A percentile compares a stretch with the other conserved stretches of the same genome.
phyloP scores from a whole-genome alignment of 441 rosid genomes.

The Arabidopsis lyrata region DNA sequence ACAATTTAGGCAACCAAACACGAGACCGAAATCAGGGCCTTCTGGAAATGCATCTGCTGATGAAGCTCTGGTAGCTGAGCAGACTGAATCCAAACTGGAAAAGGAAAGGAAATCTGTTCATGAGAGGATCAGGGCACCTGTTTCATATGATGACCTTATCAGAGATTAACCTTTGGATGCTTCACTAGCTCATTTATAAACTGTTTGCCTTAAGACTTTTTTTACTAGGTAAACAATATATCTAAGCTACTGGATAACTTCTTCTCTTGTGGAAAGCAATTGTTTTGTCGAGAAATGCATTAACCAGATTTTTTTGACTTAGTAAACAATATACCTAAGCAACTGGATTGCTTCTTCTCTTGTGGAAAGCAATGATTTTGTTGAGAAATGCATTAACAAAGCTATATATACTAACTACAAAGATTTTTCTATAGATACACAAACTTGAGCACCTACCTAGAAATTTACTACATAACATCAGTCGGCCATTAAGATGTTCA shows the following conservation, averaged over 20 bases:
- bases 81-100: slow-evolving; percentile 46
- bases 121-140: slow-evolving; percentile 86
- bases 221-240: slow-evolving; percentile 31
- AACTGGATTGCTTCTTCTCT: slow-evolving; percentile 33
- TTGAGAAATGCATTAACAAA: slow-evolving; percentile 21
- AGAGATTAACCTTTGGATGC: slow-evolving; percentile 50
- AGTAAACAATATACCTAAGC: slow-evolving; percentile 35
- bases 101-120: slow-evolving; percentile 60
- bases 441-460: slow-evolving; percentile 12
- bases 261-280: slow-evolving; percentile 27
- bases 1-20: slow-evolving; percentile 71
- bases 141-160: slow-evolving; percentile 81
- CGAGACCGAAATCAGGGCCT: slow-evolving; percentile 42
- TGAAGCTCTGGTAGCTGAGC: slow-evolving; percentile 42
- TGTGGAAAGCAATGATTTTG: slow-evolving; percentile 34
- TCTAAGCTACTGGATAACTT: slow-evolving; percentile 32
- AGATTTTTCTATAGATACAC: neutral
- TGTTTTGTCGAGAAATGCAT: neutral
- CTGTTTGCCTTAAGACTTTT: slow-evolving; percentile 31
- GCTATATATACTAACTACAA: slow-evolving; percentile 9
- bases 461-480: slow-evolving; percentile 16
- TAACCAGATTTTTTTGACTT: slow-evolving; percentile 12
- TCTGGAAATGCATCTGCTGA: slow-evolving; percentile 39
- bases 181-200: slow-evolving; percentile 27
- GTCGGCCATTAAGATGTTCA: slow-evolving; percentile 5